These are phyloP conservation scores for Medicago truncatula DNA, from an alignment of 306 rosid genomes.

Conservation along the genomic window MtrunA17r5.0-ANR NC_053049.1:41722001-41722500, in stretches of 20 bases:
- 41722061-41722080: not conserved
- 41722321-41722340: constrained; percentile 45
- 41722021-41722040: constrained; percentile 17
- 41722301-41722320: constrained; percentile 55
- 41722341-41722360: constrained; percentile 44
- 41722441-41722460: constrained; percentile 77
- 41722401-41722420: constrained; percentile 96
- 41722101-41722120: not conserved
- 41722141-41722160: constrained; percentile 83
- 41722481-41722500: constrained; percentile 13
- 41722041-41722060: constrained; percentile 4
- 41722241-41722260: constrained; percentile 42
- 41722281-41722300: constrained; percentile 45
- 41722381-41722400: constrained; percentile 87
- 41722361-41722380: constrained; percentile 79
- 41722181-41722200: constrained; percentile 69
- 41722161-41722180: constrained; percentile 73
- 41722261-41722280: constrained; percentile 47
- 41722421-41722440: constrained; percentile 98
- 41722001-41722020: constrained; percentile 28
- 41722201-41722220: constrained; percentile 74
- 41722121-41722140: constrained; percentile 48
- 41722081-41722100: constrained; percentile 22
- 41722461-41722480: constrained; percentile 71
- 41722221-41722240: constrained; percentile 78